phyloP scores from a whole-genome alignment of 2,329 filamentous ascomycete genomes.

The Corynespora cassiicola region DNA sequence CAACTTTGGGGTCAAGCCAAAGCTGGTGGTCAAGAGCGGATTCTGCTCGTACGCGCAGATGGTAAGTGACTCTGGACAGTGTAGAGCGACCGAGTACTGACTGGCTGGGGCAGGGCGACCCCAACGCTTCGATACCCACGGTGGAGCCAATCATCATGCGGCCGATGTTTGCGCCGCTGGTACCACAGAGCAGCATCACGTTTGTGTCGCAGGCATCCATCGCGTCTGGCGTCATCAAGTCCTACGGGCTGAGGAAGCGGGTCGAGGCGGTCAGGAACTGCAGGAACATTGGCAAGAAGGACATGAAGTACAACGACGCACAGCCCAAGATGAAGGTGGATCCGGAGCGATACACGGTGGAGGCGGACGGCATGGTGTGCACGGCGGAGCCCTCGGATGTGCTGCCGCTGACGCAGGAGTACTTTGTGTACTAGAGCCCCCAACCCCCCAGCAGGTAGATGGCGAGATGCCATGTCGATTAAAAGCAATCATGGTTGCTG shows the following conservation, averaged over 20 bases:
- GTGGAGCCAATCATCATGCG: slow-evolving; percentile 84
- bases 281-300: slow-evolving; percentile 75
- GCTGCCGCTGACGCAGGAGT: slow-evolving; percentile 79
- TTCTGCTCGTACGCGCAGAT: slow-evolving; percentile 84
- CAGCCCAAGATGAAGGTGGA: slow-evolving; percentile 92
- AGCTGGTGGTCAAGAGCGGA: slow-evolving; percentile 82
- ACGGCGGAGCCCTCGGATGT: slow-evolving; percentile 73
- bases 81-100: slow-evolving; percentile 6
- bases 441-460: neutral
- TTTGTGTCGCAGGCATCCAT: slow-evolving; percentile 83
- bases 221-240: slow-evolving; percentile 68
- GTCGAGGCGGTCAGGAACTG: slow-evolving; percentile 82
- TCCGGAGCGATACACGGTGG: slow-evolving; percentile 85
- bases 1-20: slow-evolving; percentile 88
- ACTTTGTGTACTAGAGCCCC: slow-evolving; percentile 75
- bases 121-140: slow-evolving; percentile 73
- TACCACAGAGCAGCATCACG: slow-evolving; percentile 75
- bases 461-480: neutral
- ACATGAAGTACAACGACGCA: slow-evolving; percentile 88
- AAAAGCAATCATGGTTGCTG: neutral
- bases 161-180: slow-evolving; percentile 81
- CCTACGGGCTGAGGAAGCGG: slow-evolving; percentile 78
- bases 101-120: slow-evolving; percentile 49
- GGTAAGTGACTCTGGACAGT: slow-evolving; percentile 57
- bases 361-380: slow-evolving; percentile 80